phyloP scores from a whole-genome alignment of 2,329 filamentous ascomycete genomes.

The Penicillium sp. region DNA sequence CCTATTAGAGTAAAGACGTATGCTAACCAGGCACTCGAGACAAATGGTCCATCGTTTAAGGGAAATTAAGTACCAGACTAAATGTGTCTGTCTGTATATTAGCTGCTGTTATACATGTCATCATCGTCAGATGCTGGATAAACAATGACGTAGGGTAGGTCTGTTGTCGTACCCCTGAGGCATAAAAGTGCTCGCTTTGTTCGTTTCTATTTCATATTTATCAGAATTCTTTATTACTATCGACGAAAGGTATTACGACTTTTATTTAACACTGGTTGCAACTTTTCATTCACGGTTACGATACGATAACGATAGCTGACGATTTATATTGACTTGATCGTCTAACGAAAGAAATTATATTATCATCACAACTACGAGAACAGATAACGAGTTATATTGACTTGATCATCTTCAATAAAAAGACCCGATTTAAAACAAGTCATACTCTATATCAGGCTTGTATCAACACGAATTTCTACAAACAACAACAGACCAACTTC shows the following conservation, averaged over 20 bases:
- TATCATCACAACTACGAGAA: too few relatives aligned
- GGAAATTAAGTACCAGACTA: neutral
- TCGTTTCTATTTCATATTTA: neutral
- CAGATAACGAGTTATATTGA: neutral
- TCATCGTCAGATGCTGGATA: neutral
- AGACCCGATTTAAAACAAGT: too few relatives aligned
- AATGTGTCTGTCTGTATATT: too few relatives aligned
- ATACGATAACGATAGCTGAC: neutral
- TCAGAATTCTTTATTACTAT: neutral
- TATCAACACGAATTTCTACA: too few relatives aligned
- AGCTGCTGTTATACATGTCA: neutral
- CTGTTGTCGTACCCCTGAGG: neutral
- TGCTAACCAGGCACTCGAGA: neutral
- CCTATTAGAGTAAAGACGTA: neutral
- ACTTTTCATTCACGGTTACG: neutral
- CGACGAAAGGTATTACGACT: neutral
- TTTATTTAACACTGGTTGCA: slow-evolving; percentile 9
- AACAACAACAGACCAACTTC: neutral
- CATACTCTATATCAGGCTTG: too few relatives aligned
- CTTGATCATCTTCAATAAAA: too few relatives aligned
- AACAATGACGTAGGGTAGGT: neutral
- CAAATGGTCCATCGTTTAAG: neutral
- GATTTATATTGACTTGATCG: neutral
- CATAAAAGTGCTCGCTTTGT: neutral
- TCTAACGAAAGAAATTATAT: too few relatives aligned